Evolutionary conservation across 495 filamentous ascomycete genomes (phyloP), one percentile per base, ranked within the genome.

Genomic region (Xylaria sp.): DNA sequence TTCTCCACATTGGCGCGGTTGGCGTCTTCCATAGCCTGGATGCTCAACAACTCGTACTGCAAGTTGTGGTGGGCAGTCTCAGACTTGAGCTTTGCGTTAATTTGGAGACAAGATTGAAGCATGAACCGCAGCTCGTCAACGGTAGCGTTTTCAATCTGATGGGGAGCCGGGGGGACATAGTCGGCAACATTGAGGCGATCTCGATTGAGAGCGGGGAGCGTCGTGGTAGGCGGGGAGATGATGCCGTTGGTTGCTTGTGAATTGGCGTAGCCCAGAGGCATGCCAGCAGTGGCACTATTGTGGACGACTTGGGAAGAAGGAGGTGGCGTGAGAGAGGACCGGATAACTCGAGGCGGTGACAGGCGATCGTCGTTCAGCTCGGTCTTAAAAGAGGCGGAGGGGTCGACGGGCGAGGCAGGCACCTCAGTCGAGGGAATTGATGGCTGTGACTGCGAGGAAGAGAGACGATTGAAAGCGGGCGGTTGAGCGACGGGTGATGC

Each of bases 1-100:
- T 97, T 93, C 80, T 99, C 96, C 14, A 98, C 96, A 44, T 90
- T 92, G 69, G 95, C 93, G 46, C 94, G 89, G 79, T 97, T 95
- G 5, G 92, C 86, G 31, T 94, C 91, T 79, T 97, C 95, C 37
- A 91, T 88, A 52, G 92, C 95, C 75, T 97, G 93, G 63, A 98
- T 93, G 61, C 86, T 90, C 29, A 97, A 87, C 71, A 99, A 86
- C 74, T 90, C 93, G 76, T 96, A 93, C 78, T 98, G 95, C 59
- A 99, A 82, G 76, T 96, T 97, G 84, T 97, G 91, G 77, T 99
- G 96, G 31, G 97, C 90, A 1, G 93, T 91, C 57, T 92, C 91
- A 85, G 93, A 93, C 61, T 93, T 92, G 62, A 95, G 88, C 40
- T 81, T 84, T 44, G 84, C 82, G 61, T 91, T 85, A 66, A 90